Percentiles rank a stretch among this genome's conserved stretches.
Conservation (phyloP, 2,329 filamentous ascomycete species). For the Hymenotorrendiella dingleyae region DNA sequence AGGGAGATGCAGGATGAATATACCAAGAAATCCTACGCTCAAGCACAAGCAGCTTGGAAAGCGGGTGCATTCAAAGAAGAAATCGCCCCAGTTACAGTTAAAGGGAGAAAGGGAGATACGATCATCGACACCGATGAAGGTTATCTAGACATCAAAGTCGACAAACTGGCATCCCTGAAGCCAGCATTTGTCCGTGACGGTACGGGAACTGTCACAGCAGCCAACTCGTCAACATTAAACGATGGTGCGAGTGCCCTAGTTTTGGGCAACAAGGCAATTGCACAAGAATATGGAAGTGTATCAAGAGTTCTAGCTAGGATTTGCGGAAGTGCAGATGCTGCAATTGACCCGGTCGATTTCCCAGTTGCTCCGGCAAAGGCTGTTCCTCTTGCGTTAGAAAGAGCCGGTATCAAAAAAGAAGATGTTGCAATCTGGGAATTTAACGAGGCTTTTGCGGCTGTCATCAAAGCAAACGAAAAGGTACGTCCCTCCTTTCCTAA, state of each 20-base stretch:
- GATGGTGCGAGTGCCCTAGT: constrained; percentile 91
- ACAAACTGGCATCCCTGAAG: constrained; percentile 81
- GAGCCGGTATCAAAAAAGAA: constrained; percentile 84
- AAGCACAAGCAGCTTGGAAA: constrained; percentile 86
- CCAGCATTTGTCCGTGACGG: constrained; percentile 85
- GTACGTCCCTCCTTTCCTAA: constrained; percentile 34
- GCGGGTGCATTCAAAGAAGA: constrained; percentile 79
- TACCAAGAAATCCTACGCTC: constrained; percentile 81
- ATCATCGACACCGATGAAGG: constrained; percentile 82
- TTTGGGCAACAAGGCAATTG: constrained; percentile 72
- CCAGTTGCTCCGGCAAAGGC: constrained; percentile 88
- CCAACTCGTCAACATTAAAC: constrained; percentile 90
- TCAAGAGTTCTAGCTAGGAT: constrained; percentile 85
- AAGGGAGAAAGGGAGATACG: constrained; percentile 75
- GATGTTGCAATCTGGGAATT: constrained; percentile 97
- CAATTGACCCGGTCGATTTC: constrained; percentile 88
- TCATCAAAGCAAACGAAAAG: constrained; percentile 92
- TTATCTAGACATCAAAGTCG: constrained; percentile 77
- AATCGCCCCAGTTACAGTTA: constrained; percentile 80
- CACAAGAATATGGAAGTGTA: constrained; percentile 68
- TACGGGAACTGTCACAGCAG: constrained; percentile 85
- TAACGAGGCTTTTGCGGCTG: constrained; percentile 95
- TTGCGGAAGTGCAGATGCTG: constrained; percentile 80
- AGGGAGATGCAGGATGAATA: constrained; percentile 87
- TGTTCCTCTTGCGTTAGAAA: constrained; percentile 80